Conservation (phyloP, 495 filamentous ascomycete species). For the Sporormia fimetaria region DNA sequence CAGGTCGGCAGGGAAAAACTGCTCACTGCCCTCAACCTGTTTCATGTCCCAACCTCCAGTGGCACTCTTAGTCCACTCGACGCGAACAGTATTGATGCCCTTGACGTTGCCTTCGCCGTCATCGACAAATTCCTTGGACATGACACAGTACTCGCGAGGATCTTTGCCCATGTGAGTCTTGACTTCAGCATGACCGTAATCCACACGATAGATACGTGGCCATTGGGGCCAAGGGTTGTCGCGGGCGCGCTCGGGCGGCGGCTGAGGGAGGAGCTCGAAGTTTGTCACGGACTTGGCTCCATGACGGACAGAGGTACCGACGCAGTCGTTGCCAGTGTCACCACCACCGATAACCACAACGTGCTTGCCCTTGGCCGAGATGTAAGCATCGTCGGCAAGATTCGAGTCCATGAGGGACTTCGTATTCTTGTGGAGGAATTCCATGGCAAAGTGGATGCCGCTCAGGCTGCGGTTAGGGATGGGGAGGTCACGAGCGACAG, state of each 20-base stretch:
- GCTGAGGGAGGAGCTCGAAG: conserved; percentile 94
- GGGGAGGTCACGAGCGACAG: conserved; percentile 90
- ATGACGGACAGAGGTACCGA: conserved; percentile 95
- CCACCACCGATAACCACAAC: conserved; percentile 97
- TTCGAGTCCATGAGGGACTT: conserved; percentile 95
- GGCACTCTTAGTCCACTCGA: conserved; percentile 89
- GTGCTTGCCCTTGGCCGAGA: conserved; percentile 93
- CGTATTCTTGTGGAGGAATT: conserved; percentile 96
- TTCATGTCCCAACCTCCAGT: conserved; percentile 99
- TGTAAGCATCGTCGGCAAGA: conserved; percentile 76
- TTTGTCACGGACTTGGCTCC: conserved; percentile 94
- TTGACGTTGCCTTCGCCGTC: conserved; percentile 82
- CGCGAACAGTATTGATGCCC: conserved; percentile 94
- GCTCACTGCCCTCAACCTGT: conserved; percentile 84
- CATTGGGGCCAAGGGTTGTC: conserved; percentile 99
- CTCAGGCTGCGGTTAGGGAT: conserved; percentile 84
- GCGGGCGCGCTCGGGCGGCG: conserved; percentile 81
- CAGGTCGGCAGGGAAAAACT: conserved; percentile 95
- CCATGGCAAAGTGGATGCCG: conserved; percentile 96
- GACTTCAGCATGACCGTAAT: conserved; percentile 95
- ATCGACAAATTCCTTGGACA: conserved; percentile 95
- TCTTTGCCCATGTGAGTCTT: conserved; percentile 97
- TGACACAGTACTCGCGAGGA: conserved; percentile 96
- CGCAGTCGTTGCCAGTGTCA: conserved; percentile 98
- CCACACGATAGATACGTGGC: conserved; percentile 96